These are phyloP conservation scores for Syzygium malaccense DNA, from an alignment of 441 rosid species.

Conservation along the genomic window DNA sequence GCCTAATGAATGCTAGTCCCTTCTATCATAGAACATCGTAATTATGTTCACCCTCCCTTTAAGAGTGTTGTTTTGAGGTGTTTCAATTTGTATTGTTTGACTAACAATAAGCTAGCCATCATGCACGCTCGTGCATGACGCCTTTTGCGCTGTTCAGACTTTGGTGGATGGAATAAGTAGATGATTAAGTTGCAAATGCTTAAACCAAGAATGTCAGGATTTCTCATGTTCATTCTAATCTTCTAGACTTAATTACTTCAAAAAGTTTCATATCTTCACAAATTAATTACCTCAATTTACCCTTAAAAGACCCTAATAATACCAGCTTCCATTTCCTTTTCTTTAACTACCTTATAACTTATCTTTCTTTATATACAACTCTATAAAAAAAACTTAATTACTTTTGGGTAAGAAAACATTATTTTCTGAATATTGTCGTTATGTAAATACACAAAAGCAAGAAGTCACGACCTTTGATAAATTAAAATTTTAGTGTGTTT, in stretches of 20 bases:
- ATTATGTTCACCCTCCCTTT: neutral
- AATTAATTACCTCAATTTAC: neutral
- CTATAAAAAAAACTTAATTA: neutral
- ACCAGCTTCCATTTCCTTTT: neutral
- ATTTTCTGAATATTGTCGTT: neutral
- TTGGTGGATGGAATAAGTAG: neutral
- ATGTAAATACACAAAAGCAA: neutral
- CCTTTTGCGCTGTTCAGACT: neutral
- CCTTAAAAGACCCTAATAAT: neutral
- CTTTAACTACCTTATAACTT: neutral
- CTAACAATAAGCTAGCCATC: neutral
- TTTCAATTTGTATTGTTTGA: neutral
- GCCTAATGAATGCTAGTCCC: neutral
- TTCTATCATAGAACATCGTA: neutral
- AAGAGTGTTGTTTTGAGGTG: neutral
- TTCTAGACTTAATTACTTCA: neutral
- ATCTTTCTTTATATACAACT: neutral
- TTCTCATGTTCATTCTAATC: neutral
- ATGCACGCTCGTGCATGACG: neutral
- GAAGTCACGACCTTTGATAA: neutral
- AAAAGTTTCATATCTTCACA: neutral
- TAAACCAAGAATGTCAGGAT: neutral
- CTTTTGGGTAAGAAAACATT: neutral
- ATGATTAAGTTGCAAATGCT: neutral
- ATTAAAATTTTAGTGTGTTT: neutral